These are phyloP conservation scores for Castanea sativa DNA, from an alignment of 306 rosid species.

Conservation along the genomic window DNA sequence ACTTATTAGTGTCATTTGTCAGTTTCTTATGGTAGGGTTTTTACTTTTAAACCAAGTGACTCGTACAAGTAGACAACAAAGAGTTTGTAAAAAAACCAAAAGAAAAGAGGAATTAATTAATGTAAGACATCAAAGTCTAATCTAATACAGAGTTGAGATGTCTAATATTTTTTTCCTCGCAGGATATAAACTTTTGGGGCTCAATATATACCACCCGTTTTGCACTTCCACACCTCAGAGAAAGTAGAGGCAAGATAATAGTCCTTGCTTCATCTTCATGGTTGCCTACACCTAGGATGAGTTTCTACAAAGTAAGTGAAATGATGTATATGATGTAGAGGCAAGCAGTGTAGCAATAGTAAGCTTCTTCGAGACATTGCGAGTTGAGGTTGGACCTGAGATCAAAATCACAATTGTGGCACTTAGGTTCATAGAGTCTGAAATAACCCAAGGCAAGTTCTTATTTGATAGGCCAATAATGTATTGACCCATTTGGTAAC, in stretches of 20 bases:
- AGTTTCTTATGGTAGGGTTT: too few species aligned
- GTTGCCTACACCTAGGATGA: conserved; percentile 59
- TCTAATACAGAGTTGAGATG: not conserved
- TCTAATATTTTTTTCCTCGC: not conserved
- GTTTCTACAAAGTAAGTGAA: conserved; percentile 43
- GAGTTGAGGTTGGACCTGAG: conserved; percentile 51
- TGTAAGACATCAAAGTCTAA: too few species aligned
- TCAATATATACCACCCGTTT: conserved; percentile 47
- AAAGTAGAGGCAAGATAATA: conserved; percentile 59
- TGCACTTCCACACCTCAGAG: conserved; percentile 53
- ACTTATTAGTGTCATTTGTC: too few species aligned
- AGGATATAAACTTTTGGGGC: conserved; percentile 91
- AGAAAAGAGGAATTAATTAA: too few species aligned
- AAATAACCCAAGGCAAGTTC: conserved; percentile 48
- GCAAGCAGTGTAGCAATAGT: conserved; percentile 66
- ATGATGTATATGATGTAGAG: not conserved
- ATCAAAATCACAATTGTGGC: conserved; percentile 60
- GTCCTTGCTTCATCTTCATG: conserved; percentile 58
- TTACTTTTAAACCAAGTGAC: too few species aligned
- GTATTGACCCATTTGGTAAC: too few species aligned
- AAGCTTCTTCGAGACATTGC: conserved; percentile 53
- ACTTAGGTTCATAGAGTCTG: conserved; percentile 52
- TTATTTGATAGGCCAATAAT: not conserved
- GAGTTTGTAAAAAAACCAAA: too few species aligned
- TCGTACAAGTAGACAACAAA: too few species aligned